phyloP scores from a whole-genome alignment of 2,329 filamentous ascomycete genomes.

The Colletotrichum sidae region DNA sequence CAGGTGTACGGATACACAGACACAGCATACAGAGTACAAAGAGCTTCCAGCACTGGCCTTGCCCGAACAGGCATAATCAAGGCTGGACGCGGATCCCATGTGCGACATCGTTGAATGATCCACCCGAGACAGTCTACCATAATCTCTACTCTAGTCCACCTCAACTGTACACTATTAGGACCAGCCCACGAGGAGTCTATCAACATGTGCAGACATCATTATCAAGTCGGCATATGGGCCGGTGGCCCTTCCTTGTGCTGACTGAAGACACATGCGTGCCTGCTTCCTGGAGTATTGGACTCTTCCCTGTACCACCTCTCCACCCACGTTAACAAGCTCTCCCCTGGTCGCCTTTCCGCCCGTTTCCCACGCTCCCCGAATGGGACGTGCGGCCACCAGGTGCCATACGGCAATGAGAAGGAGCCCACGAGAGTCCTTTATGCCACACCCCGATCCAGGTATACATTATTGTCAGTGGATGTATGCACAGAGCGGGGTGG shows the following conservation, averaged over 20 bases:
- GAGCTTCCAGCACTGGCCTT: constrained; percentile 17
- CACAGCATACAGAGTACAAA: constrained; percentile 7
- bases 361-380: constrained; percentile 28
- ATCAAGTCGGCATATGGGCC: constrained; percentile 18
- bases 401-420: constrained; percentile 29
- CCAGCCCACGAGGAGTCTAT: constrained; percentile 24
- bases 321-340: constrained; percentile 22
- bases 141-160: constrained; percentile 22
- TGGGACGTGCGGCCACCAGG: constrained; percentile 18
- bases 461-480: constrained; percentile 19
- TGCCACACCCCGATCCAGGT: constrained; percentile 22
- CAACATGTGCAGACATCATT: constrained; percentile 19
- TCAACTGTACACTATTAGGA: constrained; percentile 16
- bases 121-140: constrained; percentile 22
- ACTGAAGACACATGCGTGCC: not conserved
- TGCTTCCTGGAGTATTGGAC: constrained; percentile 5
- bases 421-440: constrained; percentile 20
- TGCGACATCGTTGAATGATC: constrained; percentile 37
- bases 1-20: constrained; percentile 3
- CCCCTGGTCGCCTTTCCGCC: constrained; percentile 20
- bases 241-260: constrained; percentile 4
- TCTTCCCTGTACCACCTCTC: constrained; percentile 14
- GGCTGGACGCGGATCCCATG: constrained; percentile 34
- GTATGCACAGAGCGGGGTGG: constrained; percentile 19
- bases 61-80: constrained; percentile 32